phyloP scores from a whole-genome alignment of 257 asterid species.

The Ilex aquifolium region DNA sequence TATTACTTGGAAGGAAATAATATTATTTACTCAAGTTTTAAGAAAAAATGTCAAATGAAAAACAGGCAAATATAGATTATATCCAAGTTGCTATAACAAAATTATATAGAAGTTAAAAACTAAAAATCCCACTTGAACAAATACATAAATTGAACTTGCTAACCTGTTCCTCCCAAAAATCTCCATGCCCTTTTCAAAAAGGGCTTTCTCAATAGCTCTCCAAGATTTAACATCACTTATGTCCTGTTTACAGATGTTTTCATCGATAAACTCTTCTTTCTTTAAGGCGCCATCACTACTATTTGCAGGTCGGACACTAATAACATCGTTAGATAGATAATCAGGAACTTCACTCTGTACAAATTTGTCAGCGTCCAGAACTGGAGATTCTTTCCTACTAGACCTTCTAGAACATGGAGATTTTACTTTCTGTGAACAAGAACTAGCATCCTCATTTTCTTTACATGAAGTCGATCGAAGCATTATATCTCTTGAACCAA shows the following conservation, averaged over 20 bases:
- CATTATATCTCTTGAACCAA: conserved; percentile 38
- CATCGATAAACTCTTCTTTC: conserved; percentile 48
- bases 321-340: conserved; percentile 45
- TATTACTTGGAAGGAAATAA: too few relatives aligned
- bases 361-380: conserved; percentile 29
- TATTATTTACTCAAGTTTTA: too few relatives aligned
- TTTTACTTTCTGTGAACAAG: conserved; percentile 37
- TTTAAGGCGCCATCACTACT: conserved; percentile 38
- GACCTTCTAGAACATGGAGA: conserved; percentile 49
- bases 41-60: too few relatives aligned
- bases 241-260: conserved; percentile 41
- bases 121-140: too few relatives aligned
- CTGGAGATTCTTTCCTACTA: conserved; percentile 46
- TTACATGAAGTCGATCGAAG: conserved; percentile 29
- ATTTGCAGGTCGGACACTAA: conserved; percentile 31
- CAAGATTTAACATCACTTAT: conserved; percentile 44
- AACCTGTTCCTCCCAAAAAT: conserved; percentile 92
- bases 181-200: conserved; percentile 82
- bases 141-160: conserved; percentile 7
- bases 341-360: conserved; percentile 42
- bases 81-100: too few relatives aligned
- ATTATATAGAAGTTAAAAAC: too few relatives aligned
- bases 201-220: conserved; percentile 84
- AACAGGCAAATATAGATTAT: too few relatives aligned
- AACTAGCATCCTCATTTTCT: conserved; percentile 33